These are phyloP conservation scores for Alternaria brassicae DNA, from an alignment of 2,329 filamentous ascomycete genomes.

Conservation along the genomic window DNA sequence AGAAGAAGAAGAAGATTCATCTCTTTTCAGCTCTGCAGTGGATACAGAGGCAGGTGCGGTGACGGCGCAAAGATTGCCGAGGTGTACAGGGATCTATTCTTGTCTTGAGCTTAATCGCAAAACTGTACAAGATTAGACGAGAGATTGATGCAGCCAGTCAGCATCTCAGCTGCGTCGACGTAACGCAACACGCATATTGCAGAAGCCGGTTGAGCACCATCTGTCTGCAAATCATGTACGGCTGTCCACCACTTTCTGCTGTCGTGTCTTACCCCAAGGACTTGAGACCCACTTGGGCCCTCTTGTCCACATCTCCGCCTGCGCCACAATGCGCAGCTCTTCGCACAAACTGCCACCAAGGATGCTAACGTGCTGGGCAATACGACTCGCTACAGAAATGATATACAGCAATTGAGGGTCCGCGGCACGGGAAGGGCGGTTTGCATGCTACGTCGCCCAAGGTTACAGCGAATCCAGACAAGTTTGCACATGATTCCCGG, in stretches of 20 bases:
- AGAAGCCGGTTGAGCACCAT: background rate
- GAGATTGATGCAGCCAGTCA: slow-evolving; percentile 18
- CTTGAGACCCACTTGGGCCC: background rate
- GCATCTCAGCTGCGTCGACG: slow-evolving; percentile 12
- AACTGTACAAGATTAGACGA: slow-evolving; percentile 32
- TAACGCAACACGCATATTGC: background rate
- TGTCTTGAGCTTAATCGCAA: slow-evolving; percentile 13
- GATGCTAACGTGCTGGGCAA: slow-evolving; percentile 6
- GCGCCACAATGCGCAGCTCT: slow-evolving; percentile 4
- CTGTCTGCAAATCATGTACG: background rate
- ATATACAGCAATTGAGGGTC: slow-evolving; percentile 12
- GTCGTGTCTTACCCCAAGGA: background rate
- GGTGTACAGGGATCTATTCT: slow-evolving; percentile 14
- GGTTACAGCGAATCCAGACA: slow-evolving; percentile 16
- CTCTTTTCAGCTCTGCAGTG: background rate
- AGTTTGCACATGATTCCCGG: slow-evolving; percentile 23
- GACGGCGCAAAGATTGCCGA: slow-evolving; percentile 11
- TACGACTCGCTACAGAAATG: slow-evolving; percentile 12
- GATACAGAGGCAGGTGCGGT: background rate
- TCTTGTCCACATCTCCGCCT: background rate
- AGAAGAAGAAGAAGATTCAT: background rate
- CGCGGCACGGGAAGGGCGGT: slow-evolving; percentile 10
- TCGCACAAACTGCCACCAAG: slow-evolving; percentile 1
- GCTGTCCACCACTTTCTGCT: background rate
- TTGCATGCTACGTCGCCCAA: slow-evolving; percentile 26